Base-by-base conservation (phyloP, 75 land plant species). In the Gnetum montanum region DNA sequence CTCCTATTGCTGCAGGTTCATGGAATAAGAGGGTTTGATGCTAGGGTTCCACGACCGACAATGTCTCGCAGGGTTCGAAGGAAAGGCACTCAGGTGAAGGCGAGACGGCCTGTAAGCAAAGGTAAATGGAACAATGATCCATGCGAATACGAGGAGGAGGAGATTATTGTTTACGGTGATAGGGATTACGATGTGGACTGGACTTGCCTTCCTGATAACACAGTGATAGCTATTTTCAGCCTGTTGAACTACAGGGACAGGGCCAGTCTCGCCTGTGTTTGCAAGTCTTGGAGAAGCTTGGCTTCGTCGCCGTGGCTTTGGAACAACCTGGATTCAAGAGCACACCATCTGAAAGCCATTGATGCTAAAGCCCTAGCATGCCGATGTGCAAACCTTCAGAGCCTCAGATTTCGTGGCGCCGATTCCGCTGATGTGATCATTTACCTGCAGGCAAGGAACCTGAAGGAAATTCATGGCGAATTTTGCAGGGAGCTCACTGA, bases 141-240 rank as follows among this genome's bases (percentile, higher is more conserved):
- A n/a, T n/a, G n/a, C n/a, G n/a, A n/a, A n/a, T n/a, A n/a, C n/a
- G n/a, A n/a, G n/a, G n/a, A n/a, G n/a, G n/a, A n/a, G n/a, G n/a
- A n/a, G n/a, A n/a, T n/a, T n/a, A n/a, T n/a, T n/a, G n/a, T n/a
- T n/a, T n/a, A n/a, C n/a, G n/a, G n/a, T n/a, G n/a, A n/a, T n/a
- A n/a, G n/a, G n/a, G n/a, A n/a, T n/a, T n/a, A n/a, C n/a, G 40
- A 28, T 0, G 90, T 86, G 22, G 88, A 86, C 44, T 95, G 99
- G 99, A 78, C 85, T 26, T 34, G 65, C 20, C 68, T 95, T 29
- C 91, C 99, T 4, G 90, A 95, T 61, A 96, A 95, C 59, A 95
- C 91, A 6, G 82, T 90, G 35, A 67, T 95, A 30, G 85, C 79
- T 46, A 56, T 95, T 36, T 90, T 95, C 31, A 64, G 69, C 6